These are phyloP conservation scores for Paramarasmius palmivorus DNA, from an alignment of 1,284 basidiomycete species.

Conservation along the genomic window DNA sequence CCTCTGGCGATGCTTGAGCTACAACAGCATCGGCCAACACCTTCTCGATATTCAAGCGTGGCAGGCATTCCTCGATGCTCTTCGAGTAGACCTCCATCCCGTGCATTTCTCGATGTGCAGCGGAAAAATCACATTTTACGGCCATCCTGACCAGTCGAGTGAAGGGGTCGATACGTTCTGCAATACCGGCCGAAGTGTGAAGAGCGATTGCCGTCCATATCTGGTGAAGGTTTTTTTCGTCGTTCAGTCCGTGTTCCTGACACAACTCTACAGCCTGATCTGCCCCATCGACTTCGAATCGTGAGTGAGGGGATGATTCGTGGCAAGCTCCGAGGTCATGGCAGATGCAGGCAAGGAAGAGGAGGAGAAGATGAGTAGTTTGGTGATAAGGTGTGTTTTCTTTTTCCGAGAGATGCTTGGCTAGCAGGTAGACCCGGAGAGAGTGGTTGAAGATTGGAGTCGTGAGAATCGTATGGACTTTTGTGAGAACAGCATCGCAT, in stretches of 20 bases:
- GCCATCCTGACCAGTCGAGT: conserved; percentile 1
- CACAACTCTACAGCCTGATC: conserved; percentile 1
- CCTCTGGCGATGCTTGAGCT: not conserved
- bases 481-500: no score
- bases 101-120: not conserved
- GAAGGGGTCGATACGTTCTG: conserved; percentile 7
- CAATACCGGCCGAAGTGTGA: conserved; percentile 3
- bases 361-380: not conserved
- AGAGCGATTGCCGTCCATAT: conserved; percentile 8
- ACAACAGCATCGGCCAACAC: conserved; percentile 4
- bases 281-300: conserved; percentile 9
- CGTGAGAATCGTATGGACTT: no score
- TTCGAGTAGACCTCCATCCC: not conserved
- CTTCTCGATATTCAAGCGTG: conserved; percentile 1
- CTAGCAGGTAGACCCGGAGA: not conserved
- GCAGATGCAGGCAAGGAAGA: conserved; percentile 7
- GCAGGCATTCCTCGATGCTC: not conserved
- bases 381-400: not conserved
- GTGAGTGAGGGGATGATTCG: not conserved
- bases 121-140: conserved; percentile 4
- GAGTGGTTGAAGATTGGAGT: not conserved
- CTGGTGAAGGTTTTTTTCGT: conserved; percentile 1
- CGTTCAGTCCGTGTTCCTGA: not conserved
- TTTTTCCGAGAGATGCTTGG: not conserved
- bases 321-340: conserved; percentile 4